Evolutionary conservation across 495 filamentous ascomycete species (phyloP).

Genomic region (Daldinia childiae): DNA sequence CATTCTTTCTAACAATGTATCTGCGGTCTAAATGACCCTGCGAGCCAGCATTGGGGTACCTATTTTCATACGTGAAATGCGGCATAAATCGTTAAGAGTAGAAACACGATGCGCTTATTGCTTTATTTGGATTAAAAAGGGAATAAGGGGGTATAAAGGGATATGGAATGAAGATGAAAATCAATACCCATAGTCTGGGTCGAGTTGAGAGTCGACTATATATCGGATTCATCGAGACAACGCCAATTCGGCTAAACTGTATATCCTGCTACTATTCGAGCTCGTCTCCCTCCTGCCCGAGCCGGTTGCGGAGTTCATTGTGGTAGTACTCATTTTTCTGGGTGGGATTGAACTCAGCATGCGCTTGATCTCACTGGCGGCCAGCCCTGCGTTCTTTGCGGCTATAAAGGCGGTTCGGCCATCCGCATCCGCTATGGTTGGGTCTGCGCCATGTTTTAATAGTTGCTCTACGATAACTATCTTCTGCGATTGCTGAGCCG

Average conservation of each 20-base stretch:
- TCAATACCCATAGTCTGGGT: neutral
- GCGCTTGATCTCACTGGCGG: constrained; percentile 32
- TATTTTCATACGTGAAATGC: neutral
- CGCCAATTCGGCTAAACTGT: constrained; percentile 2
- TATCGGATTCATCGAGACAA: constrained; percentile 3
- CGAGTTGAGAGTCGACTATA: neutral
- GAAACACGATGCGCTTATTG: too few relatives aligned
- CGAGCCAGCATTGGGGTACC: neutral
- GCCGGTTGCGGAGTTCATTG: neutral
- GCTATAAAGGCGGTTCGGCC: constrained; percentile 35
- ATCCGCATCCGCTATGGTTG: constrained; percentile 28
- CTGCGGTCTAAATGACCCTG: neutral
- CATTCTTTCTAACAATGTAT: too few relatives aligned
- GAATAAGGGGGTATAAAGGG: neutral
- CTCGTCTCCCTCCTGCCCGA: constrained; percentile 12
- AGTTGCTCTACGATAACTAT: constrained; percentile 40
- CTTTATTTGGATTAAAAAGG: neutral
- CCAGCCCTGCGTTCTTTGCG: constrained; percentile 38
- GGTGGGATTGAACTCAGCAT: constrained; percentile 24
- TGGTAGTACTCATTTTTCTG: constrained; percentile 20
- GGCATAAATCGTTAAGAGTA: too few relatives aligned
- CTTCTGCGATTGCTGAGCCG: constrained; percentile 22
- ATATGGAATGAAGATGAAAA: neutral
- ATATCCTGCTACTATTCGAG: constrained; percentile 13
- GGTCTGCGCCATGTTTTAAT: constrained; percentile 41